Evolutionary conservation across 1,139 yeast genomes (phyloP).

Genomic region (Debaryomyces nepalensis): DNA sequence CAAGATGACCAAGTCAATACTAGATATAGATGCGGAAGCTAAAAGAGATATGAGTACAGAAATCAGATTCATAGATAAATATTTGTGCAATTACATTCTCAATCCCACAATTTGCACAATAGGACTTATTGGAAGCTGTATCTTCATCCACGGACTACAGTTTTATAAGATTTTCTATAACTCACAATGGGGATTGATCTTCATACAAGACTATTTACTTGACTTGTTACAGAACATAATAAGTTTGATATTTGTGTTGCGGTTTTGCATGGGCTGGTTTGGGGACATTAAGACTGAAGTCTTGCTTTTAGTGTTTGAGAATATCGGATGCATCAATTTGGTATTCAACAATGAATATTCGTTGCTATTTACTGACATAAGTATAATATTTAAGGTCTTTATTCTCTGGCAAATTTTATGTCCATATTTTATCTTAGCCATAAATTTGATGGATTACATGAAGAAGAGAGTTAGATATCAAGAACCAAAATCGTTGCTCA

Average conservation of each 20-base stretch:
- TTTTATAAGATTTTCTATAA: not conserved
- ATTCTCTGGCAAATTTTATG: slow-evolving; percentile 18
- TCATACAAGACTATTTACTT: slow-evolving; percentile 18
- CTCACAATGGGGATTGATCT: slow-evolving; percentile 14
- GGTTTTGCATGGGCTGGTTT: slow-evolving; percentile 20
- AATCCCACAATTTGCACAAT: slow-evolving; percentile 15
- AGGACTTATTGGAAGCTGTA: slow-evolving; percentile 6
- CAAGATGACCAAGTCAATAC: not conserved
- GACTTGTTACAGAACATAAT: slow-evolving; percentile 25
- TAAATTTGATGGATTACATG: slow-evolving; percentile 19
- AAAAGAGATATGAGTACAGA: slow-evolving; percentile 1
- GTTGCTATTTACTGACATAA: slow-evolving; percentile 13
- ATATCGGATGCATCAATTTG: slow-evolving; percentile 20
- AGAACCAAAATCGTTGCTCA: not conserved
- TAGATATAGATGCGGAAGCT: slow-evolving; percentile 1
- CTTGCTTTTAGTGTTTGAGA: slow-evolving; percentile 21
- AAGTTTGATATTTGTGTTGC: slow-evolving; percentile 25
- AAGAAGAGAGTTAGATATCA: not conserved
- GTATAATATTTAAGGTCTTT: slow-evolving; percentile 13
- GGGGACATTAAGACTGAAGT: slow-evolving; percentile 18
- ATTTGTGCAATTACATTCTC: slow-evolving; percentile 14
- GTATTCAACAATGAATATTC: slow-evolving; percentile 17
- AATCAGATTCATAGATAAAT: slow-evolving; percentile 11
- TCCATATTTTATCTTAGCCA: slow-evolving; percentile 22
- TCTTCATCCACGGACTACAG: slow-evolving; percentile 12